Evolutionary conservation across 345 rosid genomes (phyloP).

Genomic region (Moricandia moricandioides): DNA sequence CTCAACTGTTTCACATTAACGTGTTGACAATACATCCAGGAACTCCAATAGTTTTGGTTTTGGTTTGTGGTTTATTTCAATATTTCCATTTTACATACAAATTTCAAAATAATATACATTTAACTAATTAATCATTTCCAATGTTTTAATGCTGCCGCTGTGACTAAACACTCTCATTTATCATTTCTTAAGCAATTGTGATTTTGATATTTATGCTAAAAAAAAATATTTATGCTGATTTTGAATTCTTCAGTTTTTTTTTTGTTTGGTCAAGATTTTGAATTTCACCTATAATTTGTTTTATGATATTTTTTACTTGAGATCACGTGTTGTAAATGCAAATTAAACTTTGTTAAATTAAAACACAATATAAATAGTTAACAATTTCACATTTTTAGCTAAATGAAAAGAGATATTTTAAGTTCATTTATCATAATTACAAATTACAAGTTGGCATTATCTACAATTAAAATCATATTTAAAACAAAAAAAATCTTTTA

Average conservation of each 20-base stretch:
- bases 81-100: background rate
- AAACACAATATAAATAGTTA: background rate
- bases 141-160: background rate
- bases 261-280: background rate
- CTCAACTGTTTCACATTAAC: constrained; percentile 9
- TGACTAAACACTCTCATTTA: background rate
- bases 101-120: background rate
- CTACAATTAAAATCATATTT: background rate
- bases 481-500: no score
- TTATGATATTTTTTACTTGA: background rate
- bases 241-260: background rate
- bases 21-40: background rate
- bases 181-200: background rate
- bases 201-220: no score
- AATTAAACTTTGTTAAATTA: background rate
- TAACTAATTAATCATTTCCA: background rate
- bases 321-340: background rate
- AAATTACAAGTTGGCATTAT: background rate
- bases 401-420: no score
- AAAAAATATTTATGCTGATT: background rate
- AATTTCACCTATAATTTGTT: background rate
- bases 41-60: background rate
- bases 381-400: no score
- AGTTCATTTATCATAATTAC: no score
- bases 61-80: background rate